Evolutionary conservation across 2,329 filamentous ascomycete species (phyloP), one percentile per base, ranked within the genome.

Genomic region (Epichloe hybrida): DNA sequence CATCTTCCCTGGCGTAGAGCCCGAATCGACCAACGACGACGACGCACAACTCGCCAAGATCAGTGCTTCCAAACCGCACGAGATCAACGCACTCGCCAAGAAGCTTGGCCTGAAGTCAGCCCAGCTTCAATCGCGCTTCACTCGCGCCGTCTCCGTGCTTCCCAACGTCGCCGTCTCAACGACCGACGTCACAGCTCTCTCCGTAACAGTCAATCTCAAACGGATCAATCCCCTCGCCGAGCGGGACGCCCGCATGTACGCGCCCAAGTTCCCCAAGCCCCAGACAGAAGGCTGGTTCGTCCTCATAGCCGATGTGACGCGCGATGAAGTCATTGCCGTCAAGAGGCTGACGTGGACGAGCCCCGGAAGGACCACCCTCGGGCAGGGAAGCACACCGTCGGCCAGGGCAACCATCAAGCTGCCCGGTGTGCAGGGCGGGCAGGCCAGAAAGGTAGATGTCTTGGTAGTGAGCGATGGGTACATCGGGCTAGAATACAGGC

Each of bases 241-340:
- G 61, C 70, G 74, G 8, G 85, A 89, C 1, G 82, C 79, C 46
- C 79, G 84, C 54, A 85, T 96, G 62, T 95, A 84, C 59, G 88
- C 93, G 0, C 91, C 94, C 3, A 77, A 79, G 21, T 97, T 95
- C 69, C 91, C 91, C 1, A 98, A 98, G 68, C 82, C 89, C 15
- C 93, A 98, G 67, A 93, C 82, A 0, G 93, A 98, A 62, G 90
- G 90, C 0, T 97, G 84, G 78, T 97, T 98, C 66, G 79, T 93
- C 13, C 63, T 97, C 21, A 76, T 95, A 0, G 83, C 81, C 6
- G 81, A 86, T 58, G 61, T 77, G 2, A 71, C 71, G 0, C 76
- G 69, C 6, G 88, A 91, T 53, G 88, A 96, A 58, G 75, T 97
- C 39, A 67, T 95, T 4, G 91, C 86, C 3, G 73, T 98, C 55